These are phyloP conservation scores for Stenogyne calaminthoides DNA, from an alignment of 305 asterid species.

Conservation along the genomic window DNA sequence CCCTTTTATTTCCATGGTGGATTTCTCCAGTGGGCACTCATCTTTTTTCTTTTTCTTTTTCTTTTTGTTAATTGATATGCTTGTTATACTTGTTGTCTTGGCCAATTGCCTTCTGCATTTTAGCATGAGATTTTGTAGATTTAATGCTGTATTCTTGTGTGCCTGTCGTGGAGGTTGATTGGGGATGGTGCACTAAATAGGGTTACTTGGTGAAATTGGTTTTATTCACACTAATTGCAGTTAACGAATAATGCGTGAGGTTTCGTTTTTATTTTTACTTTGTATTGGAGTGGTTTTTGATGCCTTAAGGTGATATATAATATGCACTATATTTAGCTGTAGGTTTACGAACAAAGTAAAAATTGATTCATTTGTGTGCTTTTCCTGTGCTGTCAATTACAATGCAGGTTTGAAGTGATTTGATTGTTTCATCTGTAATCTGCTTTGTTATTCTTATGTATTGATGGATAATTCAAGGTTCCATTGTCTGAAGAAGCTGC, in stretches of 20 bases:
- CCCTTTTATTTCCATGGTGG: neutral
- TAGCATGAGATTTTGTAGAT: slow-evolving; percentile 15
- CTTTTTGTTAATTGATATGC: neutral
- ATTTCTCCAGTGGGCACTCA: neutral
- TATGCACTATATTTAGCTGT: neutral
- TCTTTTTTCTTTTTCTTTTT: neutral
- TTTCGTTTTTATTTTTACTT: neutral
- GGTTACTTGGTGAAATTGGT: neutral
- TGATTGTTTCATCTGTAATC: neutral
- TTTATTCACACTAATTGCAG: neutral
- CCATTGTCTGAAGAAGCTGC: slow-evolving; percentile 9
- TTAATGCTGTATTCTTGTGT: neutral
- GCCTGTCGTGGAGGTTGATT: neutral
- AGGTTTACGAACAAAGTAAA: neutral
- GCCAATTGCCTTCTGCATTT: neutral
- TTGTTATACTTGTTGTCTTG: neutral
- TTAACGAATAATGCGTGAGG: neutral
- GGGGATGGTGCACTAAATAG: neutral
- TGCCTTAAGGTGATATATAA: neutral
- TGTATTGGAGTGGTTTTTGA: neutral
- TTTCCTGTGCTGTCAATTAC: neutral
- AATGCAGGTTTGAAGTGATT: neutral
- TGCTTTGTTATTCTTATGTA: neutral
- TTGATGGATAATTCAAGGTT: neutral
- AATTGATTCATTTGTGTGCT: neutral